Evolutionary conservation across 306 rosid genomes (phyloP).

Genomic region (Prunus kanzakura): DNA sequence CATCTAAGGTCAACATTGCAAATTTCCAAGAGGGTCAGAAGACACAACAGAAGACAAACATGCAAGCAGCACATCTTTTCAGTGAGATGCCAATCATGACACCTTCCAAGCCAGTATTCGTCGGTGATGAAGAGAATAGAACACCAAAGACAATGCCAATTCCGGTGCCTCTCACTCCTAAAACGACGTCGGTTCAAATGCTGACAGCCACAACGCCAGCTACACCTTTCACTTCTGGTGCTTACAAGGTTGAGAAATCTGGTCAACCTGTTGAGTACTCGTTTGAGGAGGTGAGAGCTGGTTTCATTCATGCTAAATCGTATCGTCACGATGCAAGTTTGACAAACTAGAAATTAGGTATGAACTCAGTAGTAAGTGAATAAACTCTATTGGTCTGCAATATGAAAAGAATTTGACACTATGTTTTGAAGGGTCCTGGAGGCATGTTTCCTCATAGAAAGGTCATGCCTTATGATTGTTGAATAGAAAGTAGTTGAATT

Average conservation of each 20-base stretch:
- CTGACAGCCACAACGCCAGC: constrained; percentile 50
- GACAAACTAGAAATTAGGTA: neutral
- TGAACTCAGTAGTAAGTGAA: neutral
- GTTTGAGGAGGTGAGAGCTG: constrained; percentile 60
- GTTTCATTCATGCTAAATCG: constrained; percentile 32
- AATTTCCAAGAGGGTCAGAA: constrained; percentile 31
- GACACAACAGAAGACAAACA: neutral
- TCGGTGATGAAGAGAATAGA: constrained; percentile 36
- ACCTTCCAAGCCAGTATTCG: constrained; percentile 33
- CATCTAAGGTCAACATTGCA: constrained; percentile 37
- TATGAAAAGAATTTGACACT: neutral
- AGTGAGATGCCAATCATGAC: constrained; percentile 29
- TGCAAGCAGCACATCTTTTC: constrained; percentile 1
- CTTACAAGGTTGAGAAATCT: constrained; percentile 14
- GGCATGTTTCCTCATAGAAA: neutral
- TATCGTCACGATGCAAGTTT: neutral
- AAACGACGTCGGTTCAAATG: constrained; percentile 40
- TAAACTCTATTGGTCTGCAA: neutral
- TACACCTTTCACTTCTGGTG: constrained; percentile 24
- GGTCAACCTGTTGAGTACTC: constrained; percentile 43
- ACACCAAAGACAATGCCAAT: constrained; percentile 47
- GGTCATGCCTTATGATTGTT: neutral
- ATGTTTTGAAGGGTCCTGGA: neutral
- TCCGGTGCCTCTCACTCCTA: constrained; percentile 52
- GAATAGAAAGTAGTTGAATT: neutral